These are phyloP conservation scores for Globisporangium parvum DNA, from an alignment of 352 stramenopile species.

Conservation along the genomic window DNA sequence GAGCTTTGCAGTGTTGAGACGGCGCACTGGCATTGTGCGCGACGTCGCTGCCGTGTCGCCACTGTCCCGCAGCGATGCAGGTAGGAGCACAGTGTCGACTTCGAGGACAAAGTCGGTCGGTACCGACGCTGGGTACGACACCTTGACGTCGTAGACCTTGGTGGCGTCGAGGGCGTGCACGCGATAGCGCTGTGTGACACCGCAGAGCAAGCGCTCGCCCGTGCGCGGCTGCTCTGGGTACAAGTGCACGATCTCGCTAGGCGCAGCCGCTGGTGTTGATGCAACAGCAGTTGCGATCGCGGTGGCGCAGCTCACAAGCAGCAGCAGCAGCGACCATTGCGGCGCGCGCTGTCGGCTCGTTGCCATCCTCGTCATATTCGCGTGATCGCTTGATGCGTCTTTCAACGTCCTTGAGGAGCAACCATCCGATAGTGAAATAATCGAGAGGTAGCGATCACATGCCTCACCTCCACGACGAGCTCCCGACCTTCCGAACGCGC, in stretches of 20 bases:
- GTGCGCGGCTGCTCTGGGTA: conserved; percentile 35
- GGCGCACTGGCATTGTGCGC: conserved; percentile 17
- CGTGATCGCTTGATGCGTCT: too few species aligned
- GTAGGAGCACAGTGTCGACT: conserved; percentile 18
- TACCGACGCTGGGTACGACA: conserved; percentile 62
- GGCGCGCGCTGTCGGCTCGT: too few species aligned
- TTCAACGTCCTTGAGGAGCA: too few species aligned
- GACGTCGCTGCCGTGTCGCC: conserved; percentile 1
- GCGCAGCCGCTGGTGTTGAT: too few species aligned
- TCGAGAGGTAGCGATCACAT: background rate
- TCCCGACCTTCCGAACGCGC: too few species aligned
- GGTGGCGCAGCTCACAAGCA: too few species aligned
- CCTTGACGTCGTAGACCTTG: conserved; percentile 70
- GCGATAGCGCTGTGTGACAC: conserved; percentile 41
- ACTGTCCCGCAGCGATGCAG: background rate
- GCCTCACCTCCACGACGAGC: too few species aligned
- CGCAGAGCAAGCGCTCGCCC: conserved; percentile 36
- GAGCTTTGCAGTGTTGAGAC: conserved; percentile 69
- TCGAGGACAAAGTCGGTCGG: conserved; percentile 50
- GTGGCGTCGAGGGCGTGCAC: conserved; percentile 34
- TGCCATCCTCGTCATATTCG: too few species aligned
- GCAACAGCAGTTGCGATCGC: too few species aligned
- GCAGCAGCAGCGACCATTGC: too few species aligned
- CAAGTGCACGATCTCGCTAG: conserved; percentile 18
- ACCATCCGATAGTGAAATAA: background rate